Conservation (phyloP, 2,329 filamentous ascomycete species). For the Acephala macrosclerotiorum region DNA sequence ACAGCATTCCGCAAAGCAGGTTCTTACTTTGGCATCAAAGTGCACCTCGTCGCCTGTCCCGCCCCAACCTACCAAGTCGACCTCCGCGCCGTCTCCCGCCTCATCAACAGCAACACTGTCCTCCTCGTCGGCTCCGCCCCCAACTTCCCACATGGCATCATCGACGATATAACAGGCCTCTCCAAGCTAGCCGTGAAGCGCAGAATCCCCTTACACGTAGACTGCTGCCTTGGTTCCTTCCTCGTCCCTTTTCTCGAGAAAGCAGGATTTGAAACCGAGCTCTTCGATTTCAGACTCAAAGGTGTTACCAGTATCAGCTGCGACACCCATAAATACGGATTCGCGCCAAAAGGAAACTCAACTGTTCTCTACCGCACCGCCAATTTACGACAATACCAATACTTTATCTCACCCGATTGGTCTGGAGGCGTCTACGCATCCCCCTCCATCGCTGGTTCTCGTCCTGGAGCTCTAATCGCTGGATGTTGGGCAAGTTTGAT, state of each 20-base stretch:
- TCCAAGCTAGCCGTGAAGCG: constrained; percentile 83
- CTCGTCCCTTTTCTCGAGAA: constrained; percentile 89
- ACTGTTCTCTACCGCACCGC: constrained; percentile 88
- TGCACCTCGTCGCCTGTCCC: constrained; percentile 87
- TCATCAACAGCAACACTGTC: constrained; percentile 94
- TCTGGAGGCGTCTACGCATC: constrained; percentile 95
- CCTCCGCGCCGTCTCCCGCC: constrained; percentile 75
- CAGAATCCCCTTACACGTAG: constrained; percentile 89
- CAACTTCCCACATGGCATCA: constrained; percentile 98
- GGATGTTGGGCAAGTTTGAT: constrained; percentile 95
- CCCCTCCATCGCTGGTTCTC: constrained; percentile 88
- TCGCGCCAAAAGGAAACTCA: constrained; percentile 96
- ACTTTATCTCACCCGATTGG: constrained; percentile 96
- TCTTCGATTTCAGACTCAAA: constrained; percentile 92
- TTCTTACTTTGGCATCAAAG: constrained; percentile 95
- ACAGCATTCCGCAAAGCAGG: constrained; percentile 96
- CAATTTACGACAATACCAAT: constrained; percentile 84
- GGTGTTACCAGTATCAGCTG: constrained; percentile 96
- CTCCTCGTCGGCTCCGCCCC: constrained; percentile 93
- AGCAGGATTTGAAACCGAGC: constrained; percentile 88
- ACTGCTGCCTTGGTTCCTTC: constrained; percentile 97
- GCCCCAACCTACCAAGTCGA: constrained; percentile 87
- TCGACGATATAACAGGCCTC: constrained; percentile 89
- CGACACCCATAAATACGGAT: constrained; percentile 99
- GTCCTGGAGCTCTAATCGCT: constrained; percentile 92